phyloP scores from a whole-genome alignment of 805 yeast genomes.

The Metschnikowia matae region DNA sequence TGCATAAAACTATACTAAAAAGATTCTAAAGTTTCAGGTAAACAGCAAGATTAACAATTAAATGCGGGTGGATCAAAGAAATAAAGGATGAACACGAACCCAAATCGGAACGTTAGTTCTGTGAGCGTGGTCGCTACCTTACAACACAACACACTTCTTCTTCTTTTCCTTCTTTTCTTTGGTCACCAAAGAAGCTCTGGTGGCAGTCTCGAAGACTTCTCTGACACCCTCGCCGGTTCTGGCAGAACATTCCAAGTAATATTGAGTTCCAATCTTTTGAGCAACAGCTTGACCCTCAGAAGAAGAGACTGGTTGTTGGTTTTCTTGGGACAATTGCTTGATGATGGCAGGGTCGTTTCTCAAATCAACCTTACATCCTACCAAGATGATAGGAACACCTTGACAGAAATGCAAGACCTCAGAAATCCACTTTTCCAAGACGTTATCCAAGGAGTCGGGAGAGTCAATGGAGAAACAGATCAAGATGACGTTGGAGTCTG shows the following conservation, averaged over 20 bases:
- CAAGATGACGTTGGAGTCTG: constrained; percentile 34
- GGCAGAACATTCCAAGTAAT: constrained; percentile 36
- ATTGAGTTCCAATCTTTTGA: constrained; percentile 26
- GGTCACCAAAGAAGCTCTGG: constrained; percentile 28
- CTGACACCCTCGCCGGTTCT: constrained; percentile 31
- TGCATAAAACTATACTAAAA: not conserved
- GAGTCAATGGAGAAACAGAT: constrained; percentile 36
- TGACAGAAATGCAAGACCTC: constrained; percentile 38
- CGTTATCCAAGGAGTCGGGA: constrained; percentile 31
- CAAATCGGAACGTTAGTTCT: constrained; percentile 1
- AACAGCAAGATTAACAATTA: constrained; percentile 17
- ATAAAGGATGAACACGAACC: constrained; percentile 5
- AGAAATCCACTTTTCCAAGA: constrained; percentile 41
- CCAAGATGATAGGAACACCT: constrained; percentile 30
- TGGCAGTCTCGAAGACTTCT: constrained; percentile 28
- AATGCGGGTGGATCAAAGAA: constrained; percentile 15
- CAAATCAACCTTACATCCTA: constrained; percentile 36
- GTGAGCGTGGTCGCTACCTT: constrained; percentile 1
- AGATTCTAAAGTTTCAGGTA: constrained; percentile 4
- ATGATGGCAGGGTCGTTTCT: constrained; percentile 27
- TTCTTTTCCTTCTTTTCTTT: constrained; percentile 28
- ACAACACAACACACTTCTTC: constrained; percentile 30
- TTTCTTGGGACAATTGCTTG: constrained; percentile 24
- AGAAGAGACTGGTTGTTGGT: constrained; percentile 21
- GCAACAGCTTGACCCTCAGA: constrained; percentile 28